Percentiles rank a stretch among this genome's conserved stretches.
These are phyloP conservation scores for Aschersonia sp. DNA, from an alignment of 2,329 filamentous ascomycete genomes.

Conservation along the genomic window DNA sequence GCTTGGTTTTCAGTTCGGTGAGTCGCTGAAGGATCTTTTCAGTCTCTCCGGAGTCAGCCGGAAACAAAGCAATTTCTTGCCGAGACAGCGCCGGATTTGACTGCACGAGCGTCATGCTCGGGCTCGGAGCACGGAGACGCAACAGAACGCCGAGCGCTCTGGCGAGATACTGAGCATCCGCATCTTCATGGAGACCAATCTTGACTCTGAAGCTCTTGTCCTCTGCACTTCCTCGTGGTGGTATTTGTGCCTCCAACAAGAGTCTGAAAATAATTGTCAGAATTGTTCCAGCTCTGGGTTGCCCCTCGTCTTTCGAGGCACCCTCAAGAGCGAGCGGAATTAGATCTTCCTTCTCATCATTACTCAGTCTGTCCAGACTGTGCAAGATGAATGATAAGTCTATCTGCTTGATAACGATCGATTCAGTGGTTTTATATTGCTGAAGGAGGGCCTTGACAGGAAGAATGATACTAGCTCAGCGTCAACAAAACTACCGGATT, in stretches of 20 bases:
- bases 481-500: constrained; percentile 1
- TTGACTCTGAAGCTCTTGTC: constrained; percentile 52
- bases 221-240: constrained; percentile 63
- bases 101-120: constrained; percentile 13
- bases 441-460: constrained; percentile 74
- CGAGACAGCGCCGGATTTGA: constrained; percentile 19
- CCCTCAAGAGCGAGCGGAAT: constrained; percentile 38
- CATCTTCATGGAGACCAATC: constrained; percentile 48
- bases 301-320: constrained; percentile 16
- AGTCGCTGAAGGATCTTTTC: constrained; percentile 36
- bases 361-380: constrained; percentile 40
- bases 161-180: constrained; percentile 62
- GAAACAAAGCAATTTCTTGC: constrained; percentile 15
- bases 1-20: constrained; percentile 38
- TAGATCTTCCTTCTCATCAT: constrained; percentile 52
- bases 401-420: constrained; percentile 68
- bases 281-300: constrained; percentile 35
- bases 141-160: constrained; percentile 65
- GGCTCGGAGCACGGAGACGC: constrained; percentile 18
- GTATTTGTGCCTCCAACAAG: constrained; percentile 55
- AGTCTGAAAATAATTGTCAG: constrained; percentile 75
- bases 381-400: constrained; percentile 84
- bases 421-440: constrained; percentile 70
- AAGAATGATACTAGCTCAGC: constrained; percentile 45
- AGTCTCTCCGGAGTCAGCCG: constrained; percentile 33